Evolutionary conservation across 352 stramenopile species (phyloP), one percentile per base, ranked within the genome.

Genomic region (Pythium aphanidermatum): DNA sequence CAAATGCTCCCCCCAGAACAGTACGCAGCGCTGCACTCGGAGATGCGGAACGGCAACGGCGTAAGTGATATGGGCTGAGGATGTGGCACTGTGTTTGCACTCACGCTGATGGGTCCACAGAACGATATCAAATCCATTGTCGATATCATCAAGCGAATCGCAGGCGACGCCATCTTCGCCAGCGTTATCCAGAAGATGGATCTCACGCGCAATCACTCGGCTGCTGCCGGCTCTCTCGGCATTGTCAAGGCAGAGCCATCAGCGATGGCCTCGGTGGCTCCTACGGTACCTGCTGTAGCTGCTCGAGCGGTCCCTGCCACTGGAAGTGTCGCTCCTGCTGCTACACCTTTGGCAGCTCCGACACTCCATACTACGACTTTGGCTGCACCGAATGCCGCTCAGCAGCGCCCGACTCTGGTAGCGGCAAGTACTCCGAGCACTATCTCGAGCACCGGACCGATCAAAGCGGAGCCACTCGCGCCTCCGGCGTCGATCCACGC

Each of bases 61-160:
- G 65, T 80, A 65, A 36, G 60, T 57, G 8, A n/a, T n/a, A 30
- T 46, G 24, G 40, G n/a, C n/a, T n/a, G n/a, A n/a, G n/a, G n/a
- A n/a, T n/a, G n/a, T n/a, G n/a, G 19, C 14, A 36, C 26, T 29
- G 43, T 23, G 3, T 45, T 20, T 20, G 11, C 8, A 14, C 27
- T 4, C 24, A 6, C 32, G 21, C 9, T 4, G 27, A 0, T 35
- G 38, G 4, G 48, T 7, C 13, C 16, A 27, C 47, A 87, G 74
- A 91, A 90, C 14, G 79, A 93, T 46, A 85, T 91, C 55, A 93
- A 91, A 48, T 83, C 77, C 0, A 90, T 93, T 47, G 70, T 91
- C 30, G 82, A 93, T 33, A 89, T 90, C 46, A 87, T 93, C 66
- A 93, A 93, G 66, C 73, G 79, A 12, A 86, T 86, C 45, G 71